Base-by-base conservation (phyloP, 139 green algal species). In the Chlorella ohadii region DNA sequence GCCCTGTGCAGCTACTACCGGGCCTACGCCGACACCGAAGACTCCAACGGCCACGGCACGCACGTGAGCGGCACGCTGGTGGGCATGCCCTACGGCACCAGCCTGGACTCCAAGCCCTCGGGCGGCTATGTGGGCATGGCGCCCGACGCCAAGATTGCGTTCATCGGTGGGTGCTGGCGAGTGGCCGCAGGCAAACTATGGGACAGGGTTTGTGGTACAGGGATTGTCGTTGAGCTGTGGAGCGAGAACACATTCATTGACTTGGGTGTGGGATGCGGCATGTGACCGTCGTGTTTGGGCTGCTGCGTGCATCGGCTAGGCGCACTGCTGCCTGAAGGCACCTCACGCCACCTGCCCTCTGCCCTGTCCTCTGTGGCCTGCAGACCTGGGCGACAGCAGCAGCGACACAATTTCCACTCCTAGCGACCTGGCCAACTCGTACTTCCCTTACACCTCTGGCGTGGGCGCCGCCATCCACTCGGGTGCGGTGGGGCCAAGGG, bases 1-100 rank as follows among this genome's bases (percentile, higher is more conserved):
- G 3, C 17, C 41, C 9, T 2, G 39, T n/a, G 20, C 80, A 85
- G 81, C 31, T 85, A 88, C 65, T 95, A 96, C 81, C 89, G 93
- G 5, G 86, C 83, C 15, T 82, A 88, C 15, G 90, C 44, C 7
- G 94, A 98, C 81, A 73, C 85, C 27, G n/a, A 78, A 11, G 96
- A 99, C 87, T 59, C 57, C 27, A 89, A 94, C 39, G 94, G 96
- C 0, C 96, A 99, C 82, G 96, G 96, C 65, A 99, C 95, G 17
- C 96, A 99, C 87, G 95, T 96, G 41, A 72, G 59, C 28, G 96
- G 94, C 44, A 96, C 90, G 17, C 71, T 98, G 39, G 78, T 88
- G 12, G 95, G 95, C 15, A 75, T 83, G 15, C 84, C 87, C 17
- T 63, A 88, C 12, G 66, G 76, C 36, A 57, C 51, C 47, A 64